Evolutionary conservation across 192 early-diverging fungal genomes (phyloP).

Genomic region (Gigaspora rosea): DNA sequence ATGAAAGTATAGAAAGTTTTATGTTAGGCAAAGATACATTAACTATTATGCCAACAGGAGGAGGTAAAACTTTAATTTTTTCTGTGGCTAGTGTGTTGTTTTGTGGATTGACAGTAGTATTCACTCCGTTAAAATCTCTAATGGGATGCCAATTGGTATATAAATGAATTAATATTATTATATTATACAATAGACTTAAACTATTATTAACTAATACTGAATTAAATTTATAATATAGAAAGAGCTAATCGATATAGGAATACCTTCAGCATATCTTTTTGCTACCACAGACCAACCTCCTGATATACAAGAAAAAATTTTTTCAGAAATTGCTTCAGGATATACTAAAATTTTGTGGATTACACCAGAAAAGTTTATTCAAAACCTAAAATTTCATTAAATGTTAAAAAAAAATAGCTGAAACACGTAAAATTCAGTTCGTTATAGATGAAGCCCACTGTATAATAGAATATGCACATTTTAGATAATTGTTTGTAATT

Average conservation of each 20-base stretch:
- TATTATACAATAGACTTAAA: too few species aligned
- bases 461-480: neutral
- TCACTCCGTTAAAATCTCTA: conserved; percentile 92
- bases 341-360: conserved; percentile 72
- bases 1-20: neutral
- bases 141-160: too few species aligned
- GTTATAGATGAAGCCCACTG: neutral
- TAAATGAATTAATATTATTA: too few species aligned
- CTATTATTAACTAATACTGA: too few species aligned
- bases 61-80: neutral
- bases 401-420: conserved; percentile 58
- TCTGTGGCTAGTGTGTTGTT: neutral
- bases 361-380: conserved; percentile 73
- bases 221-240: too few species aligned
- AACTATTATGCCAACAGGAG: neutral
- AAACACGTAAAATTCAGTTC: conserved; percentile 45
- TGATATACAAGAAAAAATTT: conserved; percentile 48
- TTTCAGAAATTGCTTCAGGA: conserved; percentile 8
- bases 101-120: conserved; percentile 76
- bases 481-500: neutral
- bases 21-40: neutral
- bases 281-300: conserved; percentile 53
- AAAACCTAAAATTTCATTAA: conserved; percentile 53
- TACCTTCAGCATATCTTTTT: conserved; percentile 58
- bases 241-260: conserved; percentile 48